Evolutionary conservation across 2,329 filamentous ascomycete species (phyloP).

Genomic region (Kalmusia sp.): DNA sequence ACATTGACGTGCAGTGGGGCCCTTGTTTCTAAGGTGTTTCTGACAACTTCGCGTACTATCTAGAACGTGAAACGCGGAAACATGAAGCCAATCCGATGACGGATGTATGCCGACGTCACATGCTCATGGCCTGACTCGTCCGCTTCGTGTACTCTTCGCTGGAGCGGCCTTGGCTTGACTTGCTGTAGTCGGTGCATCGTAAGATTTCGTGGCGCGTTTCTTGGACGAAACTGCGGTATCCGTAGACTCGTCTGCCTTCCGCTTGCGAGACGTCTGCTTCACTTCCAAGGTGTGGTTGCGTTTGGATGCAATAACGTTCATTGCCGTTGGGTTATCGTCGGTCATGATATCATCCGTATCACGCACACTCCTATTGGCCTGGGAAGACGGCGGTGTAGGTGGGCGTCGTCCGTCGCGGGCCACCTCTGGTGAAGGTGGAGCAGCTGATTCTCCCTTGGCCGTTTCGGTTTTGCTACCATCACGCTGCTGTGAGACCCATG

Average conservation of each 20-base stretch:
- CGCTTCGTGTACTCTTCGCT: conserved; percentile 23
- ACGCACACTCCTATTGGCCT: conserved; percentile 23
- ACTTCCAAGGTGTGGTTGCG: conserved; percentile 7
- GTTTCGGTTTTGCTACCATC: conserved; percentile 23
- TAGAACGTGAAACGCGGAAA: neutral
- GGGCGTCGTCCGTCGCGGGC: conserved; percentile 18
- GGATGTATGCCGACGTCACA: neutral
- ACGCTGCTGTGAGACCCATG: conserved; percentile 42
- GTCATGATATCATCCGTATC: conserved; percentile 11
- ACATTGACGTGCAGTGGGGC: neutral
- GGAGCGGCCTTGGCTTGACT: conserved; percentile 36
- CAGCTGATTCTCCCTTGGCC: neutral
- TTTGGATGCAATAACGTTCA: conserved; percentile 1
- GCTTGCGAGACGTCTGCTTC: conserved; percentile 34
- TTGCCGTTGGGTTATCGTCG: neutral
- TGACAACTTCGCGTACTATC: no score
- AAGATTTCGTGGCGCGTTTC: conserved; percentile 40
- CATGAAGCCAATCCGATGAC: neutral
- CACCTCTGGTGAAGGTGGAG: conserved; percentile 14
- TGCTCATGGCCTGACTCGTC: conserved; percentile 12
- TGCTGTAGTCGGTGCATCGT: conserved; percentile 45
- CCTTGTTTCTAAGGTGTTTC: no score
- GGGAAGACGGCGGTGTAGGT: conserved; percentile 32
- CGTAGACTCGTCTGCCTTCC: conserved; percentile 34
- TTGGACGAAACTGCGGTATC: conserved; percentile 22